Conservation (phyloP, 163 green algal genomes). For the Chlamydomonas reinhardtii region DNA sequence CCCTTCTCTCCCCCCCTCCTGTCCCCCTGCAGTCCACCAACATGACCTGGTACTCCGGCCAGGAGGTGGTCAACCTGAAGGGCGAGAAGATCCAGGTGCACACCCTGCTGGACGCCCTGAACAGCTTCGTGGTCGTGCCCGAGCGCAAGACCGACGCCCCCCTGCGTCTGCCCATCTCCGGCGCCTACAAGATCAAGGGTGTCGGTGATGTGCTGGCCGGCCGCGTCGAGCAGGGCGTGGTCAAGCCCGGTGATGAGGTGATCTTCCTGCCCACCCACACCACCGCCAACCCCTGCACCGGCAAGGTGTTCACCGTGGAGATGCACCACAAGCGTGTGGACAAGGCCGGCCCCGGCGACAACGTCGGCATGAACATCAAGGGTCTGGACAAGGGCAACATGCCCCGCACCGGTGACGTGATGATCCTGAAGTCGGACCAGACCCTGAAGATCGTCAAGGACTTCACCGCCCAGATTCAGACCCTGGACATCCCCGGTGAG, state of each 20-base stretch:
- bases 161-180: slow-evolving; percentile 95
- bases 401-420: slow-evolving; percentile 89
- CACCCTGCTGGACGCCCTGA: slow-evolving; percentile 96
- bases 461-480: slow-evolving; percentile 96
- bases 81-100: slow-evolving; percentile 74
- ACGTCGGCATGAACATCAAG: slow-evolving; percentile 99
- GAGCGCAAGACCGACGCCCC: slow-evolving; percentile 91
- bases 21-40: slow-evolving; percentile 80
- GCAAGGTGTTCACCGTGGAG: slow-evolving; percentile 99
- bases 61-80: slow-evolving; percentile 72
- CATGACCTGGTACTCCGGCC: slow-evolving; percentile 97
- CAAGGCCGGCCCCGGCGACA: slow-evolving; percentile 97
- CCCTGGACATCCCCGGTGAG: slow-evolving; percentile 94
- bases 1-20: neutral
- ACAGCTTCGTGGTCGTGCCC: slow-evolving; percentile 85
- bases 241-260: slow-evolving; percentile 96
- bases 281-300: slow-evolving; percentile 89
- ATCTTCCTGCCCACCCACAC: slow-evolving; percentile 97
- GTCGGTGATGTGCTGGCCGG: slow-evolving; percentile 99
- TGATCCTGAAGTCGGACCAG: slow-evolving; percentile 93
- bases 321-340: slow-evolving; percentile 99
- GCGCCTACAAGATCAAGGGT: slow-evolving; percentile 99
- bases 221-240: slow-evolving; percentile 97
- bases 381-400: slow-evolving; percentile 94
- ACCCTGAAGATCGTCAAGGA: slow-evolving; percentile 86